Conservation (phyloP, 345 rosid species). For the Cardiospermum halicacabum region DNA sequence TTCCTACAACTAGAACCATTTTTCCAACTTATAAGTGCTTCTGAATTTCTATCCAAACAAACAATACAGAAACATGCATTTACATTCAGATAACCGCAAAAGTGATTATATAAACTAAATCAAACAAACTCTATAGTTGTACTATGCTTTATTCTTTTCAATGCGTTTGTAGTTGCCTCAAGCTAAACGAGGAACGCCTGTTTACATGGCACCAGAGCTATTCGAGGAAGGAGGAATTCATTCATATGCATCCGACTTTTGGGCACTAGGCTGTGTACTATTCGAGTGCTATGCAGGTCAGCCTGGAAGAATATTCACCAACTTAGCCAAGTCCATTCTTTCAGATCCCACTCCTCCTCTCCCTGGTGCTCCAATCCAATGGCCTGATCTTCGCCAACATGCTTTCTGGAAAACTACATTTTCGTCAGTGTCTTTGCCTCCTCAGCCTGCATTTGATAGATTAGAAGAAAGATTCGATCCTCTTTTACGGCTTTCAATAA, state of each 20-base stretch:
- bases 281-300: conserved; percentile 89
- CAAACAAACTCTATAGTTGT: too few relatives aligned
- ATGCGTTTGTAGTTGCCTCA: conserved; percentile 45
- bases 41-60: too few relatives aligned
- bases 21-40: too few relatives aligned
- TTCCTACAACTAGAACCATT: too few relatives aligned
- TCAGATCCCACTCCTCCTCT: conserved; percentile 89
- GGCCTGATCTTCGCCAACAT: conserved; percentile 83
- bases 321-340: conserved; percentile 79
- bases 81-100: too few relatives aligned
- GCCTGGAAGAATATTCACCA: conserved; percentile 87
- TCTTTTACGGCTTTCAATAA: conserved; percentile 86
- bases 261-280: conserved; percentile 98
- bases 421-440: conserved; percentile 52
- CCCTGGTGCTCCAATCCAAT: conserved; percentile 83
- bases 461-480: conserved; percentile 53
- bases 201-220: conserved; percentile 98
- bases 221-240: conserved; percentile 97
- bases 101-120: too few relatives aligned
- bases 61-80: too few relatives aligned
- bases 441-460: conserved; percentile 82
- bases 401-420: conserved; percentile 80
- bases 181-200: conserved; percentile 97
- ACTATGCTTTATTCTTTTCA: background rate
- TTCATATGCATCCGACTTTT: conserved; percentile 95